Evolutionary conservation across 2,329 filamentous ascomycete species (phyloP).

Genomic region (Akanthomyces dipterigenus): DNA sequence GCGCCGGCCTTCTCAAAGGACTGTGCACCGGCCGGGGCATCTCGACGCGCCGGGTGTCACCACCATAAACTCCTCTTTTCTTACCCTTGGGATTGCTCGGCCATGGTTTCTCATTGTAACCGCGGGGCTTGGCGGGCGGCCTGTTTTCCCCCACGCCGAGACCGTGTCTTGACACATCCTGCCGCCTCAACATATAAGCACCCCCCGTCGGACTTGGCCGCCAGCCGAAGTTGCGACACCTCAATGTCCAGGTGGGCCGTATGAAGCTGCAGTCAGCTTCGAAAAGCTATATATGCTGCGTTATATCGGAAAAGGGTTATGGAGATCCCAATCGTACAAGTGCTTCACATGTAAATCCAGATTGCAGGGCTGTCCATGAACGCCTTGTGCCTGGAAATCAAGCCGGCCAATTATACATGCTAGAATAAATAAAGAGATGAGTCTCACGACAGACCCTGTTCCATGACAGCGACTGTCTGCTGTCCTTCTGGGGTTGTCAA

Average conservation of each 20-base stretch:
- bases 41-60: not conserved
- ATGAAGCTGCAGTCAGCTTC: not conserved
- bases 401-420: not conserved
- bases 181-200: not conserved
- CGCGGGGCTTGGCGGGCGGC: not conserved
- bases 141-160: not conserved
- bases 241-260: not conserved
- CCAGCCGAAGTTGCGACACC: not conserved
- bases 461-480: not conserved
- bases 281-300: not conserved
- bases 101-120: not conserved
- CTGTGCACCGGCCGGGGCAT: not conserved
- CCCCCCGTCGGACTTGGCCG: conserved; percentile 10
- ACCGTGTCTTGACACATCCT: not conserved
- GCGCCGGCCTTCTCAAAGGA: not conserved
- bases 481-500: not conserved
- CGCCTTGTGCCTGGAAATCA: not conserved
- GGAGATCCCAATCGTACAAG: not conserved
- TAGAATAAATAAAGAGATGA: not conserved
- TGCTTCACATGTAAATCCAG: not conserved
- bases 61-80: not conserved
- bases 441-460: not conserved
- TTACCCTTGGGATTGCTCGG: not conserved
- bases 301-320: not conserved
- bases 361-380: not conserved